These are phyloP conservation scores for Zea mays DNA, from an alignment of 176 grass and related monocot species.

Conservation along the genomic window DNA sequence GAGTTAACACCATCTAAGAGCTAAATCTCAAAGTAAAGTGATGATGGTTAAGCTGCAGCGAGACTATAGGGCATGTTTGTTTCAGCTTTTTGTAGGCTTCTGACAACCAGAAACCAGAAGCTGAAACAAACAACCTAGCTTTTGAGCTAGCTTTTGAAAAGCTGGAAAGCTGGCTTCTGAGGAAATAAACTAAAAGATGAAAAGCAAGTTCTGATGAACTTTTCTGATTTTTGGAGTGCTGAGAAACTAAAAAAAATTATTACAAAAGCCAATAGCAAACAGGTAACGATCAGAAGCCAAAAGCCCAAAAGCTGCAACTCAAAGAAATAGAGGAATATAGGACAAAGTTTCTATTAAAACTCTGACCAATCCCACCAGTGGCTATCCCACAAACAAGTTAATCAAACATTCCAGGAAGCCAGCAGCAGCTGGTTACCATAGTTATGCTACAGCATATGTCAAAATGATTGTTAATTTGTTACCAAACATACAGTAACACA, in stretches of 20 bases:
- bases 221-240: not conserved
- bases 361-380: not conserved
- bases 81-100: not conserved
- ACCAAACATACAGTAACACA: not conserved
- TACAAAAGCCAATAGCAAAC: not conserved
- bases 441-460: not conserved
- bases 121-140: not conserved
- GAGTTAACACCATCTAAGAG: constrained; percentile 23
- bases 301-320: not conserved
- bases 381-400: not conserved
- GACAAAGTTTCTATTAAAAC: not conserved
- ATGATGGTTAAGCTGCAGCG: constrained; percentile 10
- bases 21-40: not conserved
- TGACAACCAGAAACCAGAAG: not conserved
- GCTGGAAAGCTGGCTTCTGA: not conserved
- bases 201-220: not conserved
- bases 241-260: not conserved
- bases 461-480: constrained; percentile 13
- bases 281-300: not conserved
- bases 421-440: not conserved
- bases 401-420: not conserved
- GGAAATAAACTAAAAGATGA: not conserved
- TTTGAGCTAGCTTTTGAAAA: not conserved
- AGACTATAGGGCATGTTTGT: not conserved
- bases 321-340: not conserved